Evolutionary conservation across 352 stramenopile species (phyloP).

Genomic region (Phytophthora vignae): DNA sequence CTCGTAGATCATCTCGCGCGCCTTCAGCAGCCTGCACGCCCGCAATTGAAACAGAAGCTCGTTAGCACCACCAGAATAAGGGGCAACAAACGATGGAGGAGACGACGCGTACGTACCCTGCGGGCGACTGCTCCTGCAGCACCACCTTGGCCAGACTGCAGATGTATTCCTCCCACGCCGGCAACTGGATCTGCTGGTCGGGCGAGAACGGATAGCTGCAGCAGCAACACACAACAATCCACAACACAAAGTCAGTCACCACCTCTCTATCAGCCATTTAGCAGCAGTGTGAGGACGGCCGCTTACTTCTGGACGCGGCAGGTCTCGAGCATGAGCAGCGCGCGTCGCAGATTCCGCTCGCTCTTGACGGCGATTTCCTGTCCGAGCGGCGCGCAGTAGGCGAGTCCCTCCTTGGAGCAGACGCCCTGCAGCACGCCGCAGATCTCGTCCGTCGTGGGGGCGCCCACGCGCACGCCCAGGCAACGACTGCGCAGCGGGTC

Average conservation of each 20-base stretch:
- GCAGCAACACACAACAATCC: not conserved
- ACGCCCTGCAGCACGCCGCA: constrained; percentile 91
- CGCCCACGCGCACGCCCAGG: constrained; percentile 94
- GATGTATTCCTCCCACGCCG: constrained; percentile 99
- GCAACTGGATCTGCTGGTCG: constrained; percentile 85
- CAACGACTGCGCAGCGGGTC: constrained; percentile 97
- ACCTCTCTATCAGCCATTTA: too few relatives aligned
- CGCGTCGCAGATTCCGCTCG: constrained; percentile 96
- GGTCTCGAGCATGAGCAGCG: constrained; percentile 98
- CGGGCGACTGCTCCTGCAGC: constrained; percentile 95
- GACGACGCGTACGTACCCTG: constrained; percentile 61
- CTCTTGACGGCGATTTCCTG: constrained; percentile 93
- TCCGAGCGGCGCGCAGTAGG: constrained; percentile 89
- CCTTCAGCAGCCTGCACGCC: constrained; percentile 85
- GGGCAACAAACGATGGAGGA: not conserved
- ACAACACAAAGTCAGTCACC: not conserved
- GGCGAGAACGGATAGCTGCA: constrained; percentile 86
- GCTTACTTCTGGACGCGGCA: constrained; percentile 81
- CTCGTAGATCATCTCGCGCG: constrained; percentile 98
- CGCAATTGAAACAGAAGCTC: not conserved
- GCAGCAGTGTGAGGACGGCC: not conserved
- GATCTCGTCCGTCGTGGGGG: constrained; percentile 93
- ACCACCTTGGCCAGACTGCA: constrained; percentile 94
- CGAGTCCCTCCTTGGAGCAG: constrained; percentile 92
- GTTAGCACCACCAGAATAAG: not conserved